A percentile compares a stretch with the other conserved stretches of the same genome.
phyloP scores from a whole-genome alignment of 2,329 filamentous ascomycete species.

The Aspergillus fructus region DNA sequence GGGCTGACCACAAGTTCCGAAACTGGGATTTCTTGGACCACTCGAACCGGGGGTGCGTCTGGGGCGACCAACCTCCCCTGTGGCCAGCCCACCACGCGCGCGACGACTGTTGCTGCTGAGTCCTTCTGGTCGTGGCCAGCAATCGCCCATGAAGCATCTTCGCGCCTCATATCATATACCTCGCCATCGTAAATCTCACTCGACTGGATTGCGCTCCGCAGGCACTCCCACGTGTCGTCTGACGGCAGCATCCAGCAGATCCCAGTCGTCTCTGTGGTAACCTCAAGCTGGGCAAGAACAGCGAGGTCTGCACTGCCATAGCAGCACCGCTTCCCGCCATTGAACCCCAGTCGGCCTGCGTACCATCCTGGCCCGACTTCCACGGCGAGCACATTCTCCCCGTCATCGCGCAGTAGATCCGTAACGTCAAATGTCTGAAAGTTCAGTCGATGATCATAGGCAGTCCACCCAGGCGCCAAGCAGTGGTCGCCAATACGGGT shows the following conservation, averaged over 20 bases:
- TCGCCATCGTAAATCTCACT: no score
- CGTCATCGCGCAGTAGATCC: not conserved
- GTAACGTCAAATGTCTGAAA: not conserved
- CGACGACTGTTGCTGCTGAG: no score
- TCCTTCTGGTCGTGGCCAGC: no score
- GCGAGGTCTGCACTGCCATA: no score
- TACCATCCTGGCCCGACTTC: constrained; percentile 4
- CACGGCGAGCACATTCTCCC: not conserved
- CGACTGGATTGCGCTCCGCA: no score
- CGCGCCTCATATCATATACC: no score
- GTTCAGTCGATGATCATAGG: not conserved
- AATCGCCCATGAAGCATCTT: no score
- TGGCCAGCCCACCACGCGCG: no score
- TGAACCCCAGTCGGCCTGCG: not conserved
- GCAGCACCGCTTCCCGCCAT: not conserved
- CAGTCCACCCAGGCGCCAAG: constrained; percentile 1
- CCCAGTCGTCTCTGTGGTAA: no score
- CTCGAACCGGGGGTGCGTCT: not conserved
- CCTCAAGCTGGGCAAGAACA: no score
- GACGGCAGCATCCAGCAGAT: no score
- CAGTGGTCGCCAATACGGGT: not conserved
- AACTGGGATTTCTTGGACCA: not conserved
- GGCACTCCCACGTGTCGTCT: no score
- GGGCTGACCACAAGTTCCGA: not conserved
- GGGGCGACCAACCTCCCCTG: not conserved